Conservation (phyloP, 2,329 filamentous ascomycete genomes). For the Rhinocladiella mackenziei region DNA sequence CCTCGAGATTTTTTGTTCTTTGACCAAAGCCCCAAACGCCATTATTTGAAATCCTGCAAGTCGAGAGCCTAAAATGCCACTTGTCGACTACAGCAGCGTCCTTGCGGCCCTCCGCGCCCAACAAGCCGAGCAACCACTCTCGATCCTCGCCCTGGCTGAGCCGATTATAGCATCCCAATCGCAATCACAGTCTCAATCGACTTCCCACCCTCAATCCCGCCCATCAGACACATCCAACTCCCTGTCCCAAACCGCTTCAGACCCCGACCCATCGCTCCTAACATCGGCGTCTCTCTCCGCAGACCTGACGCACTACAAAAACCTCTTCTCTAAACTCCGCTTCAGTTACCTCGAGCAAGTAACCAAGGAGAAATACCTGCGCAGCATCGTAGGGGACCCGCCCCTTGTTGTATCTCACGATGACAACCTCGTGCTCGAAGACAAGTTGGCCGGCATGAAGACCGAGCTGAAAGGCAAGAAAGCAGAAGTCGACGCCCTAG, state of each 20-base stretch:
- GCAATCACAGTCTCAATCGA: slow-evolving; percentile 4
- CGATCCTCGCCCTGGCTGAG: slow-evolving; percentile 35
- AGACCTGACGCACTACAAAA: slow-evolving; percentile 80
- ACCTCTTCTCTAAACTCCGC: slow-evolving; percentile 90
- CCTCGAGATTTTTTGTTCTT: not conserved
- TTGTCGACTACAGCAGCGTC: slow-evolving; percentile 37
- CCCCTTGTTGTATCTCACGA: slow-evolving; percentile 76
- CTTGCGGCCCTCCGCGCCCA: slow-evolving; percentile 23
- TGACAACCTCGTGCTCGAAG: slow-evolving; percentile 76
- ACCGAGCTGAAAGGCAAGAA: slow-evolving; percentile 74
- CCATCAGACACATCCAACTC: slow-evolving; percentile 41
- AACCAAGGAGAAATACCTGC: slow-evolving; percentile 96
- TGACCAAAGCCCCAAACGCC: too few species aligned
- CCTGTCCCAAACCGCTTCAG: slow-evolving; percentile 47
- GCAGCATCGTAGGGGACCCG: slow-evolving; percentile 84
- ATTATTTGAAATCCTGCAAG: not conserved
- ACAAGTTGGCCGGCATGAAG: slow-evolving; percentile 66
- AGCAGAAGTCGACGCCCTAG: slow-evolving; percentile 68
- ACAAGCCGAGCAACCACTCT: slow-evolving; percentile 32
- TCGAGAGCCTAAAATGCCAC: slow-evolving; percentile 37
- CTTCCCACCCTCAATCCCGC: slow-evolving; percentile 35
- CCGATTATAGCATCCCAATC: slow-evolving; percentile 22
- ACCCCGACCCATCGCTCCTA: slow-evolving; percentile 57
- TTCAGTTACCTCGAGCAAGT: slow-evolving; percentile 98
- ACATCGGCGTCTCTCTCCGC: slow-evolving; percentile 74